phyloP scores from a whole-genome alignment of 129 eudicot species.

The Erigeron canadensis region DNA sequence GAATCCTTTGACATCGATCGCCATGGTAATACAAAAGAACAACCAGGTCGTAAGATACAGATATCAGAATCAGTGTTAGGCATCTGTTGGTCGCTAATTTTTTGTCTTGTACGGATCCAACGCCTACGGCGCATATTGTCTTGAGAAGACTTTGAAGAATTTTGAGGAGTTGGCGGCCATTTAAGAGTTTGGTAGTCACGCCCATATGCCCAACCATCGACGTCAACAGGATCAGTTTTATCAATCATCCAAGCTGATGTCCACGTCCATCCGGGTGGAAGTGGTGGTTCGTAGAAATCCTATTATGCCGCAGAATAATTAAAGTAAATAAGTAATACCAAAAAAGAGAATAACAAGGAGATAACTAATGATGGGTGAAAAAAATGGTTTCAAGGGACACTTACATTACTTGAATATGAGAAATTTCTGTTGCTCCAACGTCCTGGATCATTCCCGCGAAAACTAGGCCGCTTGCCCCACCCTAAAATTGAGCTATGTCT shows the following conservation, averaged over 20 bases:
- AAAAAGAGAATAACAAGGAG: not conserved
- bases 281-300: constrained; percentile 60
- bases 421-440: constrained; percentile 62
- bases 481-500: constrained; percentile 49
- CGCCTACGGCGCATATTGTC: constrained; percentile 56
- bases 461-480: constrained; percentile 49
- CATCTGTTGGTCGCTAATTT: constrained; percentile 23
- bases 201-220: constrained; percentile 67
- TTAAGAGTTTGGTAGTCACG: constrained; percentile 46
- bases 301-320: constrained; percentile 5
- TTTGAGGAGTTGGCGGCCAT: constrained; percentile 65
- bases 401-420: constrained; percentile 49
- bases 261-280: constrained; percentile 65
- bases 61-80: constrained; percentile 34
- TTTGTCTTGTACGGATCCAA: constrained; percentile 60
- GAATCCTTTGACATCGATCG: constrained; percentile 63
- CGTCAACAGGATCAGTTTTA: constrained; percentile 52
- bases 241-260: constrained; percentile 51
- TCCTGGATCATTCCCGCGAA: constrained; percentile 49
- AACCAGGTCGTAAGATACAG: constrained; percentile 53
- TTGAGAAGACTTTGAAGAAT: constrained; percentile 36
- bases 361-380: constrained; percentile 1
- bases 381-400: constrained; percentile 17
- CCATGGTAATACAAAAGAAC: constrained; percentile 76
- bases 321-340: not conserved